Percentiles rank a stretch among this genome's conserved stretches.
These are phyloP conservation scores for Diaporthe batatas DNA, from an alignment of 2,329 filamentous ascomycete genomes.

Conservation along the genomic window DNA sequence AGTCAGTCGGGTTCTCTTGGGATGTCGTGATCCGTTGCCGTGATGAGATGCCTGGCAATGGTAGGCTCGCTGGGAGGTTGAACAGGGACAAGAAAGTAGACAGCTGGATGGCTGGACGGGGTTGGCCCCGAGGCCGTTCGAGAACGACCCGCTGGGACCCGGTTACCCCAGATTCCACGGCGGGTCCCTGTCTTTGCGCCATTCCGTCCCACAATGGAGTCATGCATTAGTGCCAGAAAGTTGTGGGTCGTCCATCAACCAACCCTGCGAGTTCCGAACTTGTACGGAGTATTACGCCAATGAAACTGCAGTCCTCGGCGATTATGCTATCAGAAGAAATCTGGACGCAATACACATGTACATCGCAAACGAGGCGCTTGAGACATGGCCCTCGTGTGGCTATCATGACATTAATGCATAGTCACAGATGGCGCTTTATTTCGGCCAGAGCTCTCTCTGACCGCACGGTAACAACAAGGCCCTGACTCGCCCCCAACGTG, in stretches of 20 bases:
- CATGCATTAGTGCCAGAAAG: slow-evolving; percentile 39
- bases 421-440: neutral
- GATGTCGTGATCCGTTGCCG: slow-evolving; percentile 29
- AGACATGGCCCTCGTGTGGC: neutral
- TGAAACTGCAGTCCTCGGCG: neutral
- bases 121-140: slow-evolving; percentile 1
- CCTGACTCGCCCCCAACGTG: too few species aligned
- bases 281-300: neutral
- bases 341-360: neutral
- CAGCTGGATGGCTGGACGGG: neutral
- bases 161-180: slow-evolving; percentile 38
- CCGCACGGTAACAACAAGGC: too few species aligned
- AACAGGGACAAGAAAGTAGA: neutral
- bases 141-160: slow-evolving; percentile 9
- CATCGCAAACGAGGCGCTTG: neutral
- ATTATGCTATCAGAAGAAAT: neutral
- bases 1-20: slow-evolving; percentile 10
- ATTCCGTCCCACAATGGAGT: slow-evolving; percentile 36
- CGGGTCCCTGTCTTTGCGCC: slow-evolving; percentile 36
- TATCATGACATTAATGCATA: neutral
- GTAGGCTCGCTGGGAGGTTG: slow-evolving; percentile 5
- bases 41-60: slow-evolving; percentile 29
- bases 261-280: neutral
- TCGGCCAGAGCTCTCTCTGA: neutral
- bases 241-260: neutral